phyloP scores from a whole-genome alignment of 257 asterid species.

The Cinchona pubescens region DNA sequence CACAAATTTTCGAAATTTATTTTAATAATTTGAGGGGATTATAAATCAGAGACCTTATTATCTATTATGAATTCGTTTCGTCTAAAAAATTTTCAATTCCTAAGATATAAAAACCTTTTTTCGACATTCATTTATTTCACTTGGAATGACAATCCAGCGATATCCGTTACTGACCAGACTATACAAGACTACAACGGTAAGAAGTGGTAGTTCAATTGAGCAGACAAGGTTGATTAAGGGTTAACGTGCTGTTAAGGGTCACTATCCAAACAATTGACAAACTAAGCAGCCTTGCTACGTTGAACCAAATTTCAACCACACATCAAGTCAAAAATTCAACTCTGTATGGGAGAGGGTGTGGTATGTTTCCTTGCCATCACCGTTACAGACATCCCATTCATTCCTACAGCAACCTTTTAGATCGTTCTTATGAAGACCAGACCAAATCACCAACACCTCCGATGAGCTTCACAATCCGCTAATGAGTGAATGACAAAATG shows the following conservation, averaged over 20 bases:
- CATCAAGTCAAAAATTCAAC: constrained; percentile 2
- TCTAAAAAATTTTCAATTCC: too few relatives aligned
- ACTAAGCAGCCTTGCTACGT: neutral
- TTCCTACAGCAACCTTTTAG: neutral
- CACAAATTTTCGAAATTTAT: too few relatives aligned
- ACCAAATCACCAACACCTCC: neutral
- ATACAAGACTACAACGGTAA: neutral
- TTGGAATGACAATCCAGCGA: neutral
- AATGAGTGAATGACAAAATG: too few relatives aligned
- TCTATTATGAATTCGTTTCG: too few relatives aligned
- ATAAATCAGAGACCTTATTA: too few relatives aligned
- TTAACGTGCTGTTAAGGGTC: constrained; percentile 33
- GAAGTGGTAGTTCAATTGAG: neutral
- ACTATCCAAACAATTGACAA: constrained; percentile 2
- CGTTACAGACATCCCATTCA: constrained; percentile 7
- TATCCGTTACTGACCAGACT: too few relatives aligned
- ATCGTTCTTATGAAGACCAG: neutral
- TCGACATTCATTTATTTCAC: neutral
- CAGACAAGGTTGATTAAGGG: constrained; percentile 24
- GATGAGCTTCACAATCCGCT: neutral
- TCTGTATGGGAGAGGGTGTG: neutral
- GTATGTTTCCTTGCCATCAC: neutral
- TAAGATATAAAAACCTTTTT: constrained; percentile 29
- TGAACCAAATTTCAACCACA: constrained; percentile 1
- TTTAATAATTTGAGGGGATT: too few relatives aligned